phyloP scores from a whole-genome alignment of 148 eudicot species.

The Fagopyrum tataricum region DNA sequence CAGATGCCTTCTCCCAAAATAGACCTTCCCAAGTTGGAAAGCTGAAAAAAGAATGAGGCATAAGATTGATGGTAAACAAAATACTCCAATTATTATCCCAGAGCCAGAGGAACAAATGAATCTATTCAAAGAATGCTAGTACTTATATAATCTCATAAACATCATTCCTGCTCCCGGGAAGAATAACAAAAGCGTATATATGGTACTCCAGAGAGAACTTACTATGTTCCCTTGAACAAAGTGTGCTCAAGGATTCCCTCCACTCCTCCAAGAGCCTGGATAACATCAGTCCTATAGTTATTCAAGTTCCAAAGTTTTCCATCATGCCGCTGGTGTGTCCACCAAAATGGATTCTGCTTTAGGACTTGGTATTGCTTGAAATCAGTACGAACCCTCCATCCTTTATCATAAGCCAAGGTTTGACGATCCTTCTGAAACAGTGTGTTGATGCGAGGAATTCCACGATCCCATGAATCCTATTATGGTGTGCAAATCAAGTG shows the following conservation, averaged over 20 bases:
- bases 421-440: conserved; percentile 98
- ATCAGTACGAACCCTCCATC: conserved; percentile 98
- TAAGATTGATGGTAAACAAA: background rate
- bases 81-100: too few species aligned
- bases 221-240: conserved; percentile 93
- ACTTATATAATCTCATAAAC: too few species aligned
- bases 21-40: conserved; percentile 99
- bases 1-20: conserved; percentile 99
- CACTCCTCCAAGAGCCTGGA: conserved; percentile 99
- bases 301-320: conserved; percentile 98
- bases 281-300: conserved; percentile 96
- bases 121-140: too few species aligned
- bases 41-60: conserved; percentile 31
- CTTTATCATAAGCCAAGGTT: conserved; percentile 97
- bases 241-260: conserved; percentile 99
- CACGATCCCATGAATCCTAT: conserved; percentile 98
- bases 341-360: conserved; percentile 99
- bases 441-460: conserved; percentile 96
- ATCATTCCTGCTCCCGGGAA: too few species aligned
- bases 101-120: too few species aligned
- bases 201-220: conserved; percentile 17
- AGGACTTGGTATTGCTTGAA: conserved; percentile 95
- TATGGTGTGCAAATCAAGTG: background rate
- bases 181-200: too few species aligned
- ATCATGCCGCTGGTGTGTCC: conserved; percentile 99